A percentile compares a stretch with the other conserved stretches of the same genome.
Evolutionary conservation across 2,329 filamentous ascomycete species (phyloP).

Genomic region (Paraphoma chrysanthemicola): DNA sequence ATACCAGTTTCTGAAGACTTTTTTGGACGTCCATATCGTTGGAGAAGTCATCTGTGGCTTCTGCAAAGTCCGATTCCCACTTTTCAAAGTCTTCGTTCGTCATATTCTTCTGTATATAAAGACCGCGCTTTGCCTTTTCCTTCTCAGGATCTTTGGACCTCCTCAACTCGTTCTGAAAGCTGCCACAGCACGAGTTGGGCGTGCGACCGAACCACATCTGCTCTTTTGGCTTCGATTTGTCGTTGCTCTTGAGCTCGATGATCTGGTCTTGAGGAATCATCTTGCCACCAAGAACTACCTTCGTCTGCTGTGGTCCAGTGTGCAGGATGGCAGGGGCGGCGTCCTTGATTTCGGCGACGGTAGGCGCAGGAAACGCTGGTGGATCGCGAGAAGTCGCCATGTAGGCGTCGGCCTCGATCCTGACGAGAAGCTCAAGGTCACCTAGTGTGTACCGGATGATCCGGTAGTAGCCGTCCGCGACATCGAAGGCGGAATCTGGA

Average conservation of each 20-base stretch:
- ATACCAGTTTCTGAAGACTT: slow-evolving; percentile 22
- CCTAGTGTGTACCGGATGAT: slow-evolving; percentile 27
- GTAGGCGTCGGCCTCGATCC: slow-evolving; percentile 31
- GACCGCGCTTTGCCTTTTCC: slow-evolving; percentile 11
- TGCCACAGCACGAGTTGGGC: slow-evolving; percentile 21
- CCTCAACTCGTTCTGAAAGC: background rate
- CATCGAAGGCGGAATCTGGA: slow-evolving; percentile 18
- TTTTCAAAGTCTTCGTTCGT: slow-evolving; percentile 3
- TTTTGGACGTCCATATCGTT: background rate
- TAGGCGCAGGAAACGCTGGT: background rate
- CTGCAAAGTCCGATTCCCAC: slow-evolving; percentile 17
- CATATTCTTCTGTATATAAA: background rate
- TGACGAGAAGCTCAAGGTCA: slow-evolving; percentile 18
- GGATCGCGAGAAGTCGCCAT: background rate
- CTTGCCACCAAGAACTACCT: slow-evolving; percentile 8
- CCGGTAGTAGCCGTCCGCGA: slow-evolving; percentile 24
- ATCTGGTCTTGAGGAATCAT: slow-evolving; percentile 5
- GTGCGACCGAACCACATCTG: slow-evolving; percentile 34
- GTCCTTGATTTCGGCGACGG: background rate
- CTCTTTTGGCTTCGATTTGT: slow-evolving; percentile 8
- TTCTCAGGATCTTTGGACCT: slow-evolving; percentile 6
- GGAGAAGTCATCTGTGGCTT: background rate
- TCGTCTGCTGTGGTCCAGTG: background rate
- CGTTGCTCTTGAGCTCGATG: slow-evolving; percentile 24
- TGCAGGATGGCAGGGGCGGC: background rate